phyloP scores from a whole-genome alignment of 129 eudicot species.

The Chrysanthemum lavandulifolium region DNA sequence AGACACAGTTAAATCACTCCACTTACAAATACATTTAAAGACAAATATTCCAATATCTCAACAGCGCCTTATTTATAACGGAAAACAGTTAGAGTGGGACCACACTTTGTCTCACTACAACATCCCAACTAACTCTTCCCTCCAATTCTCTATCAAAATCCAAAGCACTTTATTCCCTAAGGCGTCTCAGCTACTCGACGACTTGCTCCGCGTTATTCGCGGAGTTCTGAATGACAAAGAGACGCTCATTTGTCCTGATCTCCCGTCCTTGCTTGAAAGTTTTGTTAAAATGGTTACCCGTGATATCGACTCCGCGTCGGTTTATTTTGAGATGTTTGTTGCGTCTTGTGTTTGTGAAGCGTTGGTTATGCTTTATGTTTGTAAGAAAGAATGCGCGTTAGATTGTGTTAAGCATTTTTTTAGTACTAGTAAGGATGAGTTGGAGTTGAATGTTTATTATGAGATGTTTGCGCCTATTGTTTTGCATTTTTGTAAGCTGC shows the following conservation, averaged over 20 bases:
- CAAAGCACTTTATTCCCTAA: slow-evolving; percentile 51
- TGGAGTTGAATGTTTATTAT: slow-evolving; percentile 15
- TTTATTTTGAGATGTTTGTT: slow-evolving; percentile 46
- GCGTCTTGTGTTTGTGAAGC: slow-evolving; percentile 49
- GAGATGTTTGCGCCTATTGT: slow-evolving; percentile 42
- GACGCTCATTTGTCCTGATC: too few relatives aligned
- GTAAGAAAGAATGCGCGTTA: slow-evolving; percentile 42
- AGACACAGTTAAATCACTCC: slow-evolving; percentile 48
- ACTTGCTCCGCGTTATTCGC: slow-evolving; percentile 28
- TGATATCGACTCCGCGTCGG: slow-evolving; percentile 25
- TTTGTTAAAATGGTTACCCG: slow-evolving; percentile 7
- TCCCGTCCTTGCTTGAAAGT: neutral
- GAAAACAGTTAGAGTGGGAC: slow-evolving; percentile 72
- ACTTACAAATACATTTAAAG: slow-evolving; percentile 31
- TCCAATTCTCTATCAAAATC: slow-evolving; percentile 57
- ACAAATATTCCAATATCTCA: slow-evolving; percentile 49
- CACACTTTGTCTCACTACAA: slow-evolving; percentile 41
- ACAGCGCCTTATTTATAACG: slow-evolving; percentile 56
- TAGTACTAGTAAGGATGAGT: slow-evolving; percentile 15
- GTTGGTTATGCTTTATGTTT: slow-evolving; percentile 59
- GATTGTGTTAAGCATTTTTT: slow-evolving; percentile 46
- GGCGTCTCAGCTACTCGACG: slow-evolving; percentile 50
- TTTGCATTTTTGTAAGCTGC: slow-evolving; percentile 70
- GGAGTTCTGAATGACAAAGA: too few relatives aligned
- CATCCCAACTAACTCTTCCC: slow-evolving; percentile 40